Evolutionary conservation across 1,139 yeast genomes (phyloP).

Genomic region (Candida sp.): DNA sequence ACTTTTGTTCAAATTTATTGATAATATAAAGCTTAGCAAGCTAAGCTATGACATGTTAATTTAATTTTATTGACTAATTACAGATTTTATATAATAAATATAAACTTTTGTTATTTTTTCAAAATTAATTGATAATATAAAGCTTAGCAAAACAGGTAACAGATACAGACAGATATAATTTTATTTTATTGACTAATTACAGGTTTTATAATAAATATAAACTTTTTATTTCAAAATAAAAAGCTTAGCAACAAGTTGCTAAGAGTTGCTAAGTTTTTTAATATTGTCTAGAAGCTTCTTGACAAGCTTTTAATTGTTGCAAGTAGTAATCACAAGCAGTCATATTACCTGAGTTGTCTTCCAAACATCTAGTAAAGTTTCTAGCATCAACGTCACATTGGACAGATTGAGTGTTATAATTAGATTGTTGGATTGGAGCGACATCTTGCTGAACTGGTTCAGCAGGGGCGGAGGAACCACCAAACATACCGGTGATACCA

Average conservation of each 20-base stretch:
- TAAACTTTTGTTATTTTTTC: too few species aligned
- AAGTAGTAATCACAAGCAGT: conserved; percentile 95
- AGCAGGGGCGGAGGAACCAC: conserved; percentile 66
- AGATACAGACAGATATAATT: not conserved
- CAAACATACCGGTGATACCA: conserved; percentile 84
- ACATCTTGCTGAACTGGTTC: conserved; percentile 46
- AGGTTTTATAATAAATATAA: not conserved
- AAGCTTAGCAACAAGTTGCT: too few species aligned
- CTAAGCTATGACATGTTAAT: not conserved
- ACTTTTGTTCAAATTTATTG: too few species aligned
- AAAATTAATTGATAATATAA: too few species aligned
- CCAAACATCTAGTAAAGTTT: conserved; percentile 92
- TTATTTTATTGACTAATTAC: not conserved
- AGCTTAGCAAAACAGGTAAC: not conserved
- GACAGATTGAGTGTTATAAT: conserved; percentile 46
- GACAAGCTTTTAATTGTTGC: conserved; percentile 97
- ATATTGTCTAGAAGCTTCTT: conserved; percentile 85
- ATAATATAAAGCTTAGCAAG: too few species aligned
- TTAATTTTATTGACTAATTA: not conserved
- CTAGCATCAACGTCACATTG: conserved; percentile 92
- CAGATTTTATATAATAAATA: not conserved
- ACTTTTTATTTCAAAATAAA: too few species aligned
- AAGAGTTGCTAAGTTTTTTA: conserved; percentile 19
- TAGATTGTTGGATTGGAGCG: conserved; percentile 33
- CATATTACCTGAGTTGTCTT: conserved; percentile 92